Evolutionary conservation across 1,139 yeast species (phyloP).

Genomic region (Geotrichum siamense): DNA sequence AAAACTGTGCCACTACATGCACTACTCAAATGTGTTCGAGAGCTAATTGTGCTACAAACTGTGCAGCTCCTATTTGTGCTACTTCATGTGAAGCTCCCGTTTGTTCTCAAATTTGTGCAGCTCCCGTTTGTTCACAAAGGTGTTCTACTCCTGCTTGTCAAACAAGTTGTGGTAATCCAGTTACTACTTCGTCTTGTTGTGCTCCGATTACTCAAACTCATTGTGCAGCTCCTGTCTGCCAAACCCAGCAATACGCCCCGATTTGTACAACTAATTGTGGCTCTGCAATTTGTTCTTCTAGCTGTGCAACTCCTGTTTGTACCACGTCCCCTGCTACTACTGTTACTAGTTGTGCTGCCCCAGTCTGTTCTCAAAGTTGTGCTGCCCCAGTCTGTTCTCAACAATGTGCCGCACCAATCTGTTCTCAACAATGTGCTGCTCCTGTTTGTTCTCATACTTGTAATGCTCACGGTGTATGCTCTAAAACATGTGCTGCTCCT

Average conservation of each 20-base stretch:
- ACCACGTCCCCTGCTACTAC: neutral
- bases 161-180: neutral
- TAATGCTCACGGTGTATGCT: neutral
- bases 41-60: neutral
- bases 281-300: neutral
- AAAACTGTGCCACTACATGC: neutral
- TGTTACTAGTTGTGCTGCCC: neutral
- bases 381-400: neutral
- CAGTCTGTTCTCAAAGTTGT: neutral
- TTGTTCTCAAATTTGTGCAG: neutral
- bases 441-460: neutral
- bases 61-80: neutral
- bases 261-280: neutral
- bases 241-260: neutral
- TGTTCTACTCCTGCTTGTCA: neutral
- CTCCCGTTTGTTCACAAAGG: neutral
- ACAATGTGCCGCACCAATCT: neutral
- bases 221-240: conserved; percentile 1
- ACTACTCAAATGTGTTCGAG: neutral
- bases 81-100: neutral
- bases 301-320: neutral
- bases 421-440: neutral
- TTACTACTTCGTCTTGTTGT: neutral
- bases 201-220: neutral
- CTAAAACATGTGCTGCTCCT: neutral